Percentiles rank a stretch among this genome's conserved stretches.
phyloP scores from a whole-genome alignment of 306 rosid species.

The Psophocarpus tetragonolobus region DNA sequence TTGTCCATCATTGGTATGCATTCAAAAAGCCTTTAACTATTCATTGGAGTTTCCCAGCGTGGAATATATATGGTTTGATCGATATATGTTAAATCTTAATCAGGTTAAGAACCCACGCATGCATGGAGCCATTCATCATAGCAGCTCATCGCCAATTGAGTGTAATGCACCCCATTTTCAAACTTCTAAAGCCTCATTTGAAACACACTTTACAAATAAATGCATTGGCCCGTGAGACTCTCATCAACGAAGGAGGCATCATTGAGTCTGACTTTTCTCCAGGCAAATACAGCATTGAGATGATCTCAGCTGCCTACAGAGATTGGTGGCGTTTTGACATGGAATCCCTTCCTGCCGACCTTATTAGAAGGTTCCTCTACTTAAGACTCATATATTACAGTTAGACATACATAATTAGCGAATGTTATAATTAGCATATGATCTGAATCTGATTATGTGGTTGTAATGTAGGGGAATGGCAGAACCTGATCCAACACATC shows the following conservation, averaged over 20 bases:
- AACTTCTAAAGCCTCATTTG: conserved; percentile 46
- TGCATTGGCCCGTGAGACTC: conserved; percentile 49
- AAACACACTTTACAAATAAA: conserved; percentile 46
- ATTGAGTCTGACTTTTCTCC: conserved; percentile 41
- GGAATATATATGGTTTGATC: not conserved
- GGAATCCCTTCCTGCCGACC: conserved; percentile 46
- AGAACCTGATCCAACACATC: conserved; percentile 64
- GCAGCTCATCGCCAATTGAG: conserved; percentile 43
- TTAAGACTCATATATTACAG: too few species aligned
- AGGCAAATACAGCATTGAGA: conserved; percentile 28
- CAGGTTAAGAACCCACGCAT: conserved; percentile 51
- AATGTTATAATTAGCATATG: too few species aligned
- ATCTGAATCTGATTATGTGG: not conserved
- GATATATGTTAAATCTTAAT: not conserved
- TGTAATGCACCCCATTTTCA: conserved; percentile 44
- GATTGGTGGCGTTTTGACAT: conserved; percentile 51
- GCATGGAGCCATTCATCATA: conserved; percentile 48
- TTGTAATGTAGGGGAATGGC: conserved; percentile 61
- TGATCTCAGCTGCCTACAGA: conserved; percentile 42
- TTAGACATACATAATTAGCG: too few species aligned
- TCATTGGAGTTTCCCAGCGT: not conserved
- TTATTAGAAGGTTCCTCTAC: conserved; percentile 37
- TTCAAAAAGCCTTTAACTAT: not conserved
- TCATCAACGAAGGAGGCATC: conserved; percentile 45
- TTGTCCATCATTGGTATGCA: conserved; percentile 46